Evolutionary conservation across 768 basidiomycete genomes (phyloP), one percentile per base, ranked within the genome.

Genomic region (Amanita polypyramis): DNA sequence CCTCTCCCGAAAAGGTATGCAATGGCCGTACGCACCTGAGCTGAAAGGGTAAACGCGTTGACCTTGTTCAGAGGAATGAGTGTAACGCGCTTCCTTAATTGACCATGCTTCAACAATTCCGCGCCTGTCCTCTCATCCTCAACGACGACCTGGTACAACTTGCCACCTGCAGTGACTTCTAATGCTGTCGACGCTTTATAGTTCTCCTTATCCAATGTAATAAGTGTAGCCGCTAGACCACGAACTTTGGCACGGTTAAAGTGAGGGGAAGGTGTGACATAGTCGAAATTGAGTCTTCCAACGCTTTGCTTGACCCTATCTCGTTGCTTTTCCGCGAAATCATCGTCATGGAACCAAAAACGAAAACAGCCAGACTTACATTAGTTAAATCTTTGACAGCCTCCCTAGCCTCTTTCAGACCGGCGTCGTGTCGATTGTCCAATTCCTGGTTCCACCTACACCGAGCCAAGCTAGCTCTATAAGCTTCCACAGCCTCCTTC

Each of bases 31-130:
- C 63, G 68, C 73, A 73, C 87, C 50, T 61, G 56, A 4, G 61
- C 47, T 27, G 62, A 52, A 11, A 76, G 58, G 12, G 61, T 75
- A 55, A 72, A 76, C 1, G 80, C 73, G 45, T 77, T 79, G 58
- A 99, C 94, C 68, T 92, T 95, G 64, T 84, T 95, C 41, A 99
- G 68, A 0, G 95, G 95, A 54, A 98, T 92, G 62, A 96, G 80
- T 0, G 92, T 96, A 15, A 95, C 87, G 15, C 93, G 80, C 64
- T 85, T 91, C 68, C 79, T 83, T 55, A 98, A 76, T 42, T 70
- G 59, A 9, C 74, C 73, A 40, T 85, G 79, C 59, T 85, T 77
- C 40, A 98, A 68, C 20, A 98, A 73, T 23, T 86, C 80, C 56
- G 85, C 87, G 23, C 92, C 94, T 38, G 94, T 79, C 48, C 76